These are phyloP conservation scores for Daldinia decipiens DNA, from an alignment of 495 filamentous ascomycete species.

Conservation along the genomic window DNA sequence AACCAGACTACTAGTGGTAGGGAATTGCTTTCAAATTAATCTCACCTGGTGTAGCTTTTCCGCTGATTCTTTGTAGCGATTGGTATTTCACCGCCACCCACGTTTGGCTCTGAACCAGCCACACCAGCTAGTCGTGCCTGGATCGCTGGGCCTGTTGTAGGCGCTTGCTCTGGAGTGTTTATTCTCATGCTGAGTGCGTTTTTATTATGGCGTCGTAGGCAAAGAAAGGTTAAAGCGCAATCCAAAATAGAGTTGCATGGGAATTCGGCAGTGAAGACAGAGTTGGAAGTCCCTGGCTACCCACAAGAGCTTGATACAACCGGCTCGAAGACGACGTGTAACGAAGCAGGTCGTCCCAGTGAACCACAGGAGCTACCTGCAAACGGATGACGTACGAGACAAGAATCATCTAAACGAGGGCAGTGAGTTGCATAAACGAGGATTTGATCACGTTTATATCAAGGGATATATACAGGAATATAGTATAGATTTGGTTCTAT, in stretches of 20 bases:
- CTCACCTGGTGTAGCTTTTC: not conserved
- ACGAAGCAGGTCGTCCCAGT: not conserved
- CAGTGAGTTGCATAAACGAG: not conserved
- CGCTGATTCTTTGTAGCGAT: not conserved
- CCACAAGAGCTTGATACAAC: slow-evolving; percentile 27
- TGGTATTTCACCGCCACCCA: not conserved
- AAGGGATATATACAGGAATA: not conserved
- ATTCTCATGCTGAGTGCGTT: slow-evolving; percentile 1
- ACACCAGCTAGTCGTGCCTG: slow-evolving; percentile 2
- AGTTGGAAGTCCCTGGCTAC: slow-evolving; percentile 15
- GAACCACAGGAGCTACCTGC: slow-evolving; percentile 17
- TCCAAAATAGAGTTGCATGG: slow-evolving; percentile 14
- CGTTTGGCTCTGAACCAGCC: not conserved
- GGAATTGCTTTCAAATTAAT: not conserved
- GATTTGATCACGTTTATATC: not conserved
- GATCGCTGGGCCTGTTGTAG: slow-evolving; percentile 32
- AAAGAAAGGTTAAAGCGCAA: not conserved
- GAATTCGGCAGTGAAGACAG: slow-evolving; percentile 4
- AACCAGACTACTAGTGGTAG: slow-evolving; percentile 4
- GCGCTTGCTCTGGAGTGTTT: not conserved
- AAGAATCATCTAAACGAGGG: not conserved
- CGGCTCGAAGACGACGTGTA: not conserved
- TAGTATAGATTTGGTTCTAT: too few species aligned
- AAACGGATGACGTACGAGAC: not conserved
- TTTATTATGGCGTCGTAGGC: slow-evolving; percentile 24